phyloP scores from a whole-genome alignment of 1,284 basidiomycete genomes.

The Ustilago trichophora region DNA sequence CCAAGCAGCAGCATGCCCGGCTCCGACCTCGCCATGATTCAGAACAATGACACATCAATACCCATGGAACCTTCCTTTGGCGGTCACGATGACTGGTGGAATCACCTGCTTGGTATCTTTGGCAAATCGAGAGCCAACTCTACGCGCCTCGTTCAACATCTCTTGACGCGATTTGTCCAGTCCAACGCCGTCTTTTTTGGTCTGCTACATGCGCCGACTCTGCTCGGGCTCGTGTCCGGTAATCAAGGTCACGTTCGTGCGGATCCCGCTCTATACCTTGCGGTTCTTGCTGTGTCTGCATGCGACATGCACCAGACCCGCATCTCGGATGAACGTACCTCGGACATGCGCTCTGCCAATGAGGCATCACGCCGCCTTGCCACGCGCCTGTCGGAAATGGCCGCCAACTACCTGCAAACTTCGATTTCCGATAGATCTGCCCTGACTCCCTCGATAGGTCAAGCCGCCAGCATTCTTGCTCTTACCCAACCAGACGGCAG shows the following conservation, averaged over 20 bases:
- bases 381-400: slow-evolving; percentile 20
- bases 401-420: slow-evolving; percentile 34
- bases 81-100: slow-evolving; percentile 34
- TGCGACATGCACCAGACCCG: slow-evolving; percentile 43
- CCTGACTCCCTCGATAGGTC: slow-evolving; percentile 33
- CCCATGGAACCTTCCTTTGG: slow-evolving; percentile 29
- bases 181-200: slow-evolving; percentile 54
- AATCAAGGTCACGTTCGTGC: slow-evolving; percentile 14
- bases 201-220: slow-evolving; percentile 41
- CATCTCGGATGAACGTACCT: slow-evolving; percentile 31
- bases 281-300: slow-evolving; percentile 44
- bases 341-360: slow-evolving; percentile 38
- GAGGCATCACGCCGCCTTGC: slow-evolving; percentile 29
- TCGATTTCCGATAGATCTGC: slow-evolving; percentile 19
- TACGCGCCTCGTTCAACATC: slow-evolving; percentile 24
- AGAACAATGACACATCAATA: slow-evolving; percentile 29
- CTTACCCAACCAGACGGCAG: slow-evolving; percentile 44
- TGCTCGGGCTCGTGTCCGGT: slow-evolving; percentile 29
- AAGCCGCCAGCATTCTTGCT: slow-evolving; percentile 48
- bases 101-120: slow-evolving; percentile 21
- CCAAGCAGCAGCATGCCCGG: slow-evolving; percentile 41
- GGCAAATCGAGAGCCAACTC: slow-evolving; percentile 16
- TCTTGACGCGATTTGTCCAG: slow-evolving; percentile 41
- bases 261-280: slow-evolving; percentile 42
- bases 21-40: slow-evolving; percentile 49